These are phyloP conservation scores for Elasticomyces elasticus DNA, from an alignment of 495 filamentous ascomycete species.

Conservation along the genomic window DNA sequence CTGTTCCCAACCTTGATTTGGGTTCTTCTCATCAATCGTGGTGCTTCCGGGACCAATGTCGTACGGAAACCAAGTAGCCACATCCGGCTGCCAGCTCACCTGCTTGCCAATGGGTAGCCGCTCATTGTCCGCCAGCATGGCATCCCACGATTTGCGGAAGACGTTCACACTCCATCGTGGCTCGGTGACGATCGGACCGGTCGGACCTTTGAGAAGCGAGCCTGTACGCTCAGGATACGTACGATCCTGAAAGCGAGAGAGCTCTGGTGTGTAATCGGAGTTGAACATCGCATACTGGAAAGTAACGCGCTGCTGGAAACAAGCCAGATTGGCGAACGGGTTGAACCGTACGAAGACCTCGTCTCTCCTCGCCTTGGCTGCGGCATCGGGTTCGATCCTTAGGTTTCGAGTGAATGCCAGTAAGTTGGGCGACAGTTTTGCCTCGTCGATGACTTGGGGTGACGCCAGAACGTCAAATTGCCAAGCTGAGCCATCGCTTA, in stretches of 20 bases:
- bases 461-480: conserved; percentile 18
- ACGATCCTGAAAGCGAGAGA: conserved; percentile 16
- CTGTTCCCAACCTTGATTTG: conserved; percentile 5
- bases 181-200: conserved; percentile 5
- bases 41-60: background rate
- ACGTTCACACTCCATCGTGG: conserved; percentile 24
- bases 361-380: background rate
- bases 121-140: conserved; percentile 12
- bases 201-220: background rate
- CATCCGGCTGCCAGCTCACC: conserved; percentile 11
- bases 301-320: conserved; percentile 12
- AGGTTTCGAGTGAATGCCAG: conserved; percentile 8
- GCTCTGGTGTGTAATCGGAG: conserved; percentile 20
- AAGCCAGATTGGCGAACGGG: background rate
- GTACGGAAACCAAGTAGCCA: conserved; percentile 17
- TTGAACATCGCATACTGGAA: conserved; percentile 13
- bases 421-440: conserved; percentile 6
- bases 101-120: conserved; percentile 14
- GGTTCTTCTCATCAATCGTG: background rate
- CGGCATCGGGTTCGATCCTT: background rate
- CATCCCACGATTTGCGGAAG: conserved; percentile 17
- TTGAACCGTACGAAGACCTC: conserved; percentile 11
- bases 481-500: conserved; percentile 18
- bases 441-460: conserved; percentile 15
- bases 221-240: background rate